These are phyloP conservation scores for Solanum lignicaule DNA, from an alignment of 257 asterid genomes.

Conservation along the genomic window DNA sequence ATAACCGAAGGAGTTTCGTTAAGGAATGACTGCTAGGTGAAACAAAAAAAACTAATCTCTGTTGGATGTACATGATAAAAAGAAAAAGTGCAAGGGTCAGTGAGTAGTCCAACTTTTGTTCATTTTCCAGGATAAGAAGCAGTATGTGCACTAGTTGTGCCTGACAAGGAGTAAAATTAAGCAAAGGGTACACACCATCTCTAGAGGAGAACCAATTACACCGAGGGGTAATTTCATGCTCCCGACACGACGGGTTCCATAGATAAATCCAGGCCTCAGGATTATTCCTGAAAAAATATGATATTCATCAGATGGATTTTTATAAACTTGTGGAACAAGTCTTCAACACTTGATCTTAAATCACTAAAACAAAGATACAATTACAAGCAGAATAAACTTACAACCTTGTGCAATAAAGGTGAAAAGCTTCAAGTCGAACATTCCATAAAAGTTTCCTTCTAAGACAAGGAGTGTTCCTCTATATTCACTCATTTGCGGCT, in stretches of 20 bases:
- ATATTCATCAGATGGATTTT: background rate
- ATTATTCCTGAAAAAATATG: slow-evolving; percentile 53
- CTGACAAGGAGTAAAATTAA: background rate
- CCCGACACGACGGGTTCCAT: slow-evolving; percentile 90
- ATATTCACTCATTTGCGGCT: background rate
- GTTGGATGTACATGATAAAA: background rate
- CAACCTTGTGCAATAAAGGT: background rate
- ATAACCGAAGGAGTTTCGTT: background rate
- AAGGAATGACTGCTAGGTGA: background rate
- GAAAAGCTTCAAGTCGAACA: background rate
- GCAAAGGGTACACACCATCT: slow-evolving; percentile 38
- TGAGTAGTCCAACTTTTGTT: background rate
- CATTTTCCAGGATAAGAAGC: background rate
- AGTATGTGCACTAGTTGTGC: background rate
- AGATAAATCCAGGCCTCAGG: slow-evolving; percentile 89
- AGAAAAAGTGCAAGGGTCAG: background rate
- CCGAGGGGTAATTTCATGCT: slow-evolving; percentile 82
- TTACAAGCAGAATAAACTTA: background rate
- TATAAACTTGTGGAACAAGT: background rate
- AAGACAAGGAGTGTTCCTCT: background rate
- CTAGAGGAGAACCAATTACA: slow-evolving; percentile 82
- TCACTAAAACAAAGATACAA: background rate
- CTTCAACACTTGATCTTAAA: background rate
- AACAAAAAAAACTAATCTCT: background rate
- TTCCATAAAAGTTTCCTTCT: background rate